Percentiles rank a stretch among this genome's conserved stretches.
Conservation (phyloP, 306 rosid species). For the Casuarina glauca region DNA sequence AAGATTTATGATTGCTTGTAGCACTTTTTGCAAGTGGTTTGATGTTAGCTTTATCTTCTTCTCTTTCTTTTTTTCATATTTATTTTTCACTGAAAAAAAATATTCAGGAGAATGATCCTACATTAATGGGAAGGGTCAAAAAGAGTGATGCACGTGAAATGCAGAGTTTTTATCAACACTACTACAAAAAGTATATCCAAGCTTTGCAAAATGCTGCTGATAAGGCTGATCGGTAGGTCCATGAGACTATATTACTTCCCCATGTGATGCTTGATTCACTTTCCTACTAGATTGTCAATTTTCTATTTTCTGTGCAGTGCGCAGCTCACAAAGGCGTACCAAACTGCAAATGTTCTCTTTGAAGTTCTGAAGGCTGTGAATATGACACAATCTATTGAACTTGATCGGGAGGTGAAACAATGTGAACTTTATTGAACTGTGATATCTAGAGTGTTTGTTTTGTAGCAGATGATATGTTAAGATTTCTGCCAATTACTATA, state of each 20-base stretch:
- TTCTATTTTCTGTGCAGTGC: conserved; percentile 53
- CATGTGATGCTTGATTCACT: conserved; percentile 16
- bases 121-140: conserved; percentile 88
- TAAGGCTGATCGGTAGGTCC: conserved; percentile 89
- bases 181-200: conserved; percentile 95
- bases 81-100: too few species aligned
- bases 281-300: conserved; percentile 16
- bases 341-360: conserved; percentile 97
- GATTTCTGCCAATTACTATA: background rate
- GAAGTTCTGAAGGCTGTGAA: conserved; percentile 98
- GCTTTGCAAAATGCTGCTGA: conserved; percentile 93
- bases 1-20: conserved; percentile 9
- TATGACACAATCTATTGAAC: conserved; percentile 94
- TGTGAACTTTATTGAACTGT: background rate
- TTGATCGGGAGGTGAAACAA: conserved; percentile 81
- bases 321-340: conserved; percentile 97
- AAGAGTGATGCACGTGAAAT: conserved; percentile 99
- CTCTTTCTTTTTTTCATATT: background rate
- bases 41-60: conserved; percentile 6
- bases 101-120: conserved; percentile 91
- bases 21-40: background rate
- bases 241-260: conserved; percentile 7
- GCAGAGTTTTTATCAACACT: conserved; percentile 97
- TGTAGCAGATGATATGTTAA: background rate
- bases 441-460: conserved; percentile 6